These are phyloP conservation scores for Grigorovia humatica DNA, from an alignment of 805 yeast species.

Conservation along the genomic window DNA sequence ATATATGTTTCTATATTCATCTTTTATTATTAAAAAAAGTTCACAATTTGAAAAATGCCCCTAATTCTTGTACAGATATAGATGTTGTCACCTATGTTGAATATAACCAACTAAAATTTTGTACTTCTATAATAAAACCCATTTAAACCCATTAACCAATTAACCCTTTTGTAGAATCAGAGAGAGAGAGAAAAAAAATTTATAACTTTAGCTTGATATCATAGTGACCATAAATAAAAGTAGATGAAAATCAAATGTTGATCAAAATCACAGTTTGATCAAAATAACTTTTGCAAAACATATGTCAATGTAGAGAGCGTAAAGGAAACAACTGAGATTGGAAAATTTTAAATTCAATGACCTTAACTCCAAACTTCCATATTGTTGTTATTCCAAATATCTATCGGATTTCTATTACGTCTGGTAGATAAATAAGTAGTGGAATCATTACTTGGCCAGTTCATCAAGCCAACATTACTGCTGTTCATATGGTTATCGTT, in stretches of 20 bases:
- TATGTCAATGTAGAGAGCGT: too few relatives aligned
- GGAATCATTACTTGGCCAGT: neutral
- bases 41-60: too few relatives aligned
- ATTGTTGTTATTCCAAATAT: slow-evolving; percentile 13
- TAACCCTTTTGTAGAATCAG: too few relatives aligned
- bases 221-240: too few relatives aligned
- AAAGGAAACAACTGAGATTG: too few relatives aligned
- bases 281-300: too few relatives aligned
- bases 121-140: neutral
- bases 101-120: neutral
- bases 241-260: neutral
- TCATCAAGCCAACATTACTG: neutral
- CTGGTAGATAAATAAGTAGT: slow-evolving; percentile 1
- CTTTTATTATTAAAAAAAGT: too few relatives aligned
- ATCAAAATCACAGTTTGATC: too few relatives aligned
- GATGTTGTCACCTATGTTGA: too few relatives aligned
- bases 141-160: neutral
- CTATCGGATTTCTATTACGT: slow-evolving; percentile 5
- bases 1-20: too few relatives aligned
- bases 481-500: neutral
- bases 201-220: neutral
- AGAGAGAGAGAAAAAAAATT: too few relatives aligned
- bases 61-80: too few relatives aligned
- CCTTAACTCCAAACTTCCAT: slow-evolving; percentile 32
- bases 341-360: neutral